These are phyloP conservation scores for Raffaelea deltoideospora DNA, from an alignment of 2,329 filamentous ascomycete species.

Conservation along the genomic window DNA sequence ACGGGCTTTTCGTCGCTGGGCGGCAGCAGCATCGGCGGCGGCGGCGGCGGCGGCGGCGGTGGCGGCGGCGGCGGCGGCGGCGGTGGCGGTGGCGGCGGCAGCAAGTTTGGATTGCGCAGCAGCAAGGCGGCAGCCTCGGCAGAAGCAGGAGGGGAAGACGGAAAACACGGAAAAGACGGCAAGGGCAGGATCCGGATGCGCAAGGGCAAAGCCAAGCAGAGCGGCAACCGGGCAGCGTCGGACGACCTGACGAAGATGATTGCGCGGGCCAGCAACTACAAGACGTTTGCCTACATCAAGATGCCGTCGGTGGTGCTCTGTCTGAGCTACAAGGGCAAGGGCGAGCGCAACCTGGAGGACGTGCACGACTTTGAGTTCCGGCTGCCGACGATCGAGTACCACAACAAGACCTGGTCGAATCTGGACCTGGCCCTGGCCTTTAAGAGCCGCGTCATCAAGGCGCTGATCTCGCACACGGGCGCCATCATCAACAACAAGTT, in stretches of 20 bases:
- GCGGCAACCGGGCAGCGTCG: slow-evolving; percentile 33
- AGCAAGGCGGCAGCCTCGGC: slow-evolving; percentile 21
- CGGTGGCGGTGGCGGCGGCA: background rate
- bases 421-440: slow-evolving; percentile 82
- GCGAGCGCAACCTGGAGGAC: slow-evolving; percentile 89
- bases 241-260: slow-evolving; percentile 98
- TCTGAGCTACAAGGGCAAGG: slow-evolving; percentile 90
- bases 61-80: background rate
- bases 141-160: background rate
- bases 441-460: slow-evolving; percentile 88
- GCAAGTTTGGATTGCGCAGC: slow-evolving; percentile 39
- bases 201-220: too few relatives aligned
- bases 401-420: slow-evolving; percentile 99
- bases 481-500: slow-evolving; percentile 98
- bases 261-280: slow-evolving; percentile 83
- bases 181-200: background rate
- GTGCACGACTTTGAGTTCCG: slow-evolving; percentile 96
- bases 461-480: slow-evolving; percentile 86
- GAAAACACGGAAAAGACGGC: background rate
- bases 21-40: slow-evolving; percentile 14
- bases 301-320: slow-evolving; percentile 92
- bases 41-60: slow-evolving; percentile 14
- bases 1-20: slow-evolving; percentile 30
- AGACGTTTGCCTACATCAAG: slow-evolving; percentile 92
- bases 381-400: slow-evolving; percentile 84